Evolutionary conservation across 1,284 basidiomycete species (phyloP), one percentile per base, ranked within the genome.

Genomic region (Agroathelia rolfsii): DNA sequence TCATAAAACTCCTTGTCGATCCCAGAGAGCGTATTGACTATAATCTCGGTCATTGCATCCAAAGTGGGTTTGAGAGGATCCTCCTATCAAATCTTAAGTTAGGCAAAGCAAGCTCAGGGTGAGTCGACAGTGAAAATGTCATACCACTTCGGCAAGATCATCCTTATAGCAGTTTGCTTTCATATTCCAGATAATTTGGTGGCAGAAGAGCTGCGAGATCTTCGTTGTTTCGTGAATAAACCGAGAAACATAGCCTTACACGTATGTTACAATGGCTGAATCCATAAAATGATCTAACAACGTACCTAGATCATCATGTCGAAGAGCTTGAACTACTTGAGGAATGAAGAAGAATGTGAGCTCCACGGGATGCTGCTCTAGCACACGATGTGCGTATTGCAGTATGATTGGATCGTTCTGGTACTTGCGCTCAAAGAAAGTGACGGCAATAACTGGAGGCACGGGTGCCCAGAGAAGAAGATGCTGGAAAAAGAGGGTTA

Each of bases 151-250:
- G 7, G 72, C 83, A 9, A 68, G 65, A 48, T 98, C 95, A 49
- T 94, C 95, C 48, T 84, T 89, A 58, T 81, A 96, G 41, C 82
- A 89, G 53, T 99, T 99, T 4, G 95, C 95, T 51, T 95, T 95
- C 95, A 98, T 98, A 56, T 98, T 99, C 95, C 95, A 99, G 43
- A 99, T 90, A 42, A 98, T 98, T 62, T 99, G 95, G 56, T 99
- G 95, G 52, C 95, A 99, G 66, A 99, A 99, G 7, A 93, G 61
- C 56, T 96, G 94, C 3, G 93, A 97, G 41, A 98, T 90, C 59
- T 92, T 94, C 8, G 93, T 86, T 0, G 94, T 96, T 60, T 97
- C 92, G 45, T 93, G 93, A 49, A 98, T 92, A 66, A 97, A 99
- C 17, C 83, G 76, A 42, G 84, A 78, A 17, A 98, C 90, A 56